Base-by-base conservation (phyloP, 73 alveolate species). In the Paramecium primaurelia region DNA sequence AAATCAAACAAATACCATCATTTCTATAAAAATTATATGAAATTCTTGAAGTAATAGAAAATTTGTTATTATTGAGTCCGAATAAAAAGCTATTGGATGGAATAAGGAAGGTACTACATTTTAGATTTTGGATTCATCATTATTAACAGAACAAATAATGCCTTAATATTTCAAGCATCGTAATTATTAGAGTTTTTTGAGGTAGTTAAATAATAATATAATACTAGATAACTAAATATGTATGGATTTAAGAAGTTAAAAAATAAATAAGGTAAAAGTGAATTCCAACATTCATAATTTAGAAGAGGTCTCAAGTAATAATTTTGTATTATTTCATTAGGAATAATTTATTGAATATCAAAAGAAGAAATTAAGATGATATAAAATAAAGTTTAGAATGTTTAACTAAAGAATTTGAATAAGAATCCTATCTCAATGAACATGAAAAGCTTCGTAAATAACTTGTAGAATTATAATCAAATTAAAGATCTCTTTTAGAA, bases 211-310 rank as follows among this genome's bases (percentile, higher is more conserved):
- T 22, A 25, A 2, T 25, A 14, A 8, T n/a, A 8, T 22, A 8
- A 2, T 0, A 2, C 7, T 80, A 80, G 91, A 47, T 80, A 80
- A 42, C 32, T 80, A 20, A 80, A 80, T 47, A 80, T 80, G 91
- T 80, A 80, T 80, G 91, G 91, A 80, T 80, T 80, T 47, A 80
- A 80, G 45, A 80, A 80, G 14, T 32, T 45, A 22, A 75, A 75
- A 75, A 18, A 38, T 9, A 49, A 80, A 45, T 47, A 16, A 16
- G 91, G 73, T 3, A 49, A 4, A 36, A 80, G 58, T 25, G 47
- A 40, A 80, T 80, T 80, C 45, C 8, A 42, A 20, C 91, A 80
- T 80, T 26, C 18, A 8, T 6, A 28, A 25, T 80, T 80, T 54
- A 22, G 32, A 25, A 80, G 58, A 47, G 91, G 91, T 11, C 42